A percentile compares a stretch with the other conserved stretches of the same genome.
These are phyloP conservation scores for Avicennia marina DNA, from an alignment of 257 asterid species.

Conservation along the genomic window DNA sequence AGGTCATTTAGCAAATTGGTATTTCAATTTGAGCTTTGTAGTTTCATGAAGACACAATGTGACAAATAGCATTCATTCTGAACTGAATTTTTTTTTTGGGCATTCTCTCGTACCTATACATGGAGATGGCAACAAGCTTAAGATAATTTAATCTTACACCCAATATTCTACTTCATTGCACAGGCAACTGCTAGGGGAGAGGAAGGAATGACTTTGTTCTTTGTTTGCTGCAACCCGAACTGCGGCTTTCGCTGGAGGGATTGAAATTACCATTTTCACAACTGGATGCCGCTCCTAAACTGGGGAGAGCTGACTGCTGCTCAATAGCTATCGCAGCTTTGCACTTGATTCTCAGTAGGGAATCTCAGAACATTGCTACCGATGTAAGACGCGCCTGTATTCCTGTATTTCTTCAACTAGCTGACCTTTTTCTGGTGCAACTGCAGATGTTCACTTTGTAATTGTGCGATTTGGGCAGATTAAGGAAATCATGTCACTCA, in stretches of 20 bases:
- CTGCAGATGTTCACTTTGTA: no score
- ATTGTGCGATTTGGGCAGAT: no score
- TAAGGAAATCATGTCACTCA: no score
- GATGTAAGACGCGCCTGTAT: no score
- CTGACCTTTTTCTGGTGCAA: no score
- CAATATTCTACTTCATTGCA: constrained; percentile 5
- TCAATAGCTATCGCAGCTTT: no score
- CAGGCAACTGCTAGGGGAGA: constrained; percentile 97
- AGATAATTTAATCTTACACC: neutral
- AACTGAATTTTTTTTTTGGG: neutral
- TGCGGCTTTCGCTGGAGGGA: constrained; percentile 97
- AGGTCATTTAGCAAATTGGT: no score
- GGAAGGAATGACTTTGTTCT: constrained; percentile 94
- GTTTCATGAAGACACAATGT: neutral
- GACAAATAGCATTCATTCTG: neutral
- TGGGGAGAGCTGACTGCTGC: constrained; percentile 11
- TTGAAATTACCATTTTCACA: constrained; percentile 13
- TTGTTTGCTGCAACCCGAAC: constrained; percentile 92
- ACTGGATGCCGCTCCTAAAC: constrained; percentile 4
- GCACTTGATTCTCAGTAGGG: no score
- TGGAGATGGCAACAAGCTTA: no score
- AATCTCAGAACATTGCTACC: no score
- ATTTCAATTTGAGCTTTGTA: neutral
- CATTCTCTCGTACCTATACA: no score
- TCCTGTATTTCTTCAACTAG: no score